Evolutionary conservation across 2,329 filamentous ascomycete genomes (phyloP), one percentile per base, ranked within the genome.

Genomic region (Cryphonectria parasitica): DNA sequence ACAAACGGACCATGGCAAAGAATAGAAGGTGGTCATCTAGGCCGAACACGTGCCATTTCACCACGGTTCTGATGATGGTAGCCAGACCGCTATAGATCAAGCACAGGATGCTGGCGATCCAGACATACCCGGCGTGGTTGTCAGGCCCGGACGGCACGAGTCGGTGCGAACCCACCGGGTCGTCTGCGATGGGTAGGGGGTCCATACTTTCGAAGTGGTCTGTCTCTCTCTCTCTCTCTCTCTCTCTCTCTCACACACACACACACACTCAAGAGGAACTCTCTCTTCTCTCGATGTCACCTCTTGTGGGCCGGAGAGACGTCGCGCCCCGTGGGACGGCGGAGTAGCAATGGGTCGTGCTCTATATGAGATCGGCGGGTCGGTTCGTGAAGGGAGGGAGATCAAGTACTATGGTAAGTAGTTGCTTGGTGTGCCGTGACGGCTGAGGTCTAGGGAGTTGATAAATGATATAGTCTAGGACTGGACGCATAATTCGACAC

Each of bases 81-180:
- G 69, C 62, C 13, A 67, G 31, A 39, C 45, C 39, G 36, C 52
- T 68, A 31, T 68, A 70, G 19, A 68, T 62, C 6, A 61, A 22
- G 19, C 39, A 52, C 69, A 68, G 13, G 25, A 68, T 68, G 25
- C 52, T 65, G 5, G 58, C 66, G 6, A 71, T 71, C 69, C 66
- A 69, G n/a, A 71, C n/a, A 28, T 65, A 68, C 1, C 61, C 69
- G 11, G 61, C 61, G 49, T 71, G 69, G 22, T 68, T 62, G 36
- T 41, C 61, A 3, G 61, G 61, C 11, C 36, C 34, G n/a, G 58
- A 52, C 1, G 61, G 15, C 17, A 64, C 28, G 25, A 43, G 67
- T 67, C 3, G 69, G 60, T 39, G 69, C 62, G 45, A 64, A 43
- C 31, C 39, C 13, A 56, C 41, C 31, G 15, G 69, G 60, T 39